Conservation (phyloP, 2,329 filamentous ascomycete species). For the Scleromitrula shiraiana region DNA sequence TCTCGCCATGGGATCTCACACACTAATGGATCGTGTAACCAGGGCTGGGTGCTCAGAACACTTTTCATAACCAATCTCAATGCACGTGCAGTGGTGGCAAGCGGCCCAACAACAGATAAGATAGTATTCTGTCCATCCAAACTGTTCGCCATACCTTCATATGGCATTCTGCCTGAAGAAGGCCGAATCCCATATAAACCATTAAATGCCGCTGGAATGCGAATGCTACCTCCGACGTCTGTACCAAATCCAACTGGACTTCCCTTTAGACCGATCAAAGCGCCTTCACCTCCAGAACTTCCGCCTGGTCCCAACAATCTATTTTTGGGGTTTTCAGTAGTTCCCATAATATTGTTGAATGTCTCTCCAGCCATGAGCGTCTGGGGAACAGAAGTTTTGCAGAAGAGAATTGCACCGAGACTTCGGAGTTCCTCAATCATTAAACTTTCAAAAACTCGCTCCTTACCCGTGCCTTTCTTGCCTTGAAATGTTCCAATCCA, state of each 20-base stretch:
- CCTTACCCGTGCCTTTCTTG: constrained; percentile 41
- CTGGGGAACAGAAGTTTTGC: constrained; percentile 35
- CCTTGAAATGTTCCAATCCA: constrained; percentile 56
- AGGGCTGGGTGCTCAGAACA: constrained; percentile 51
- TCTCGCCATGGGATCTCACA: constrained; percentile 58
- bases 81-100: constrained; percentile 47
- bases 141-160: constrained; percentile 54
- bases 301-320: constrained; percentile 24
- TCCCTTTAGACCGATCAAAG: constrained; percentile 27
- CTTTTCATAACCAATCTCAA: constrained; percentile 48
- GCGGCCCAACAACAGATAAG: constrained; percentile 53
- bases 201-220: constrained; percentile 33
- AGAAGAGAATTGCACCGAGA: constrained; percentile 34
- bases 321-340: constrained; percentile 31
- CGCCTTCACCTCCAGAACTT: constrained; percentile 29
- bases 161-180: constrained; percentile 33
- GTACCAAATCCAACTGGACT: constrained; percentile 29
- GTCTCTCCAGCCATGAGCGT: constrained; percentile 36
- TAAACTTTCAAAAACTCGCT: constrained; percentile 43
- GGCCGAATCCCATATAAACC: constrained; percentile 34
- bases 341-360: constrained; percentile 36
- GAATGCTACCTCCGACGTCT: constrained; percentile 27
- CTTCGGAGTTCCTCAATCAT: constrained; percentile 34
- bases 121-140: constrained; percentile 51
- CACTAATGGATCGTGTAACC: constrained; percentile 58